A percentile compares a stretch with the other conserved stretches of the same genome.
These are phyloP conservation scores for Arthrobotrys musiformis DNA, from an alignment of 2,329 filamentous ascomycete species.

Conservation along the genomic window DNA sequence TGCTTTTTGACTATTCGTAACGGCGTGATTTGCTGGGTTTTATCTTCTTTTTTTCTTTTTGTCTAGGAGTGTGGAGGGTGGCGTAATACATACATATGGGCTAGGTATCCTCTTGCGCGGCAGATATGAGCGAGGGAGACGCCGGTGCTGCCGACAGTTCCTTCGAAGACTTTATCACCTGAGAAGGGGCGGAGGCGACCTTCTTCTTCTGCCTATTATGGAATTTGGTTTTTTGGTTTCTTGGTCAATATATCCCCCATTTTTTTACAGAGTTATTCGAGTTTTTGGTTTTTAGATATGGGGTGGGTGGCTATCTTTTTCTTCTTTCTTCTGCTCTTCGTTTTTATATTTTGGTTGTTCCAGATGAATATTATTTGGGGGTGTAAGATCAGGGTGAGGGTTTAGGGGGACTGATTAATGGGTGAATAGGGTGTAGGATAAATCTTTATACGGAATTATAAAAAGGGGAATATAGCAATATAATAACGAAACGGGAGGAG, in stretches of 20 bases:
- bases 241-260: slow-evolving; percentile 6
- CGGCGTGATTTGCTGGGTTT: neutral
- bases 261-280: no score
- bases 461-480: neutral
- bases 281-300: neutral
- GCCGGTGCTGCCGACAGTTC: slow-evolving; percentile 94
- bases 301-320: neutral
- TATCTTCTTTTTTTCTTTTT: slow-evolving; percentile 8
- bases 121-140: slow-evolving; percentile 93
- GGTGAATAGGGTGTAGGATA: slow-evolving; percentile 16
- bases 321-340: neutral
- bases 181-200: slow-evolving; percentile 80
- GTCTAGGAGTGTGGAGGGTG: neutral
- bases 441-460: neutral
- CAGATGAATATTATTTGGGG: slow-evolving; percentile 8
- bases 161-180: slow-evolving; percentile 96
- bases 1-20: neutral
- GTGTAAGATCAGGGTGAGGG: slow-evolving; percentile 15
- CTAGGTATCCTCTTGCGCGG: slow-evolving; percentile 85
- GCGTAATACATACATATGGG: slow-evolving; percentile 75
- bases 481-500: neutral
- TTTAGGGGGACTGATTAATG: neutral
- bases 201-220: slow-evolving; percentile 74
- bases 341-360: no score
- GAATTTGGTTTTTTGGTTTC: slow-evolving; percentile 10